phyloP scores from a whole-genome alignment of 2,329 filamentous ascomycete species.

The Ceratocystis colombiana region DNA sequence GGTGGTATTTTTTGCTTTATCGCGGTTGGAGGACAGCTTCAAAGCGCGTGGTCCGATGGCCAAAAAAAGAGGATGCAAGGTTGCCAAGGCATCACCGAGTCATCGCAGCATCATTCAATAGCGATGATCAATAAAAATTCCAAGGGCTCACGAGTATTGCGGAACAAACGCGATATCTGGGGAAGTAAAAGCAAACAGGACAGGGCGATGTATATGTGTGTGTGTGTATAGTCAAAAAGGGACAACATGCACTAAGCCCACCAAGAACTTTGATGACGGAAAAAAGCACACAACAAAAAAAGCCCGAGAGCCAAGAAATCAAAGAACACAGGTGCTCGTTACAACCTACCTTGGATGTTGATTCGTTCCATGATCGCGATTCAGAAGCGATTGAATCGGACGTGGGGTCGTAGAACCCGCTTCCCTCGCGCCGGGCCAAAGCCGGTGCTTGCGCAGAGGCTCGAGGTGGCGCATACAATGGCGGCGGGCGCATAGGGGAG shows the following conservation, averaged over 20 bases:
- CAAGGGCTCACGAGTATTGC: slow-evolving; percentile 6
- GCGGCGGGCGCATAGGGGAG: slow-evolving; percentile 6
- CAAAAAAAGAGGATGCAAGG: not conserved
- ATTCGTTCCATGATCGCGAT: slow-evolving; percentile 38
- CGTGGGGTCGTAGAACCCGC: slow-evolving; percentile 46
- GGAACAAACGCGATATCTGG: not conserved
- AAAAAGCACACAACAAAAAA: not conserved
- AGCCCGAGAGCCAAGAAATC: not conserved
- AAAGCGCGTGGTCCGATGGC: not conserved
- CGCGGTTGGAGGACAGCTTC: not conserved
- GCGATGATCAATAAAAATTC: not conserved
- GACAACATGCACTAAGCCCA: not conserved
- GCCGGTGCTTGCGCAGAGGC: slow-evolving; percentile 32
- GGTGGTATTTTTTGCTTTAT: not conserved
- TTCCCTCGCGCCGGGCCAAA: slow-evolving; percentile 31
- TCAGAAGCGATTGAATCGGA: slow-evolving; percentile 43
- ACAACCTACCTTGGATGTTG: slow-evolving; percentile 39
- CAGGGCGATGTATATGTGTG: not conserved
- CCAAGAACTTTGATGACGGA: no score
- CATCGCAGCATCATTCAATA: not conserved
- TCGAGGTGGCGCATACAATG: slow-evolving; percentile 27
- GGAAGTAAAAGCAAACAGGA: slow-evolving; percentile 4
- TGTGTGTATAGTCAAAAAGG: not conserved
- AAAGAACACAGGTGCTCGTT: not conserved
- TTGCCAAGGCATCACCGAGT: not conserved